Percentiles rank a stretch among this genome's conserved stretches.
phyloP scores from a whole-genome alignment of 257 asterid genomes.

The Solanum gracilifrons region DNA sequence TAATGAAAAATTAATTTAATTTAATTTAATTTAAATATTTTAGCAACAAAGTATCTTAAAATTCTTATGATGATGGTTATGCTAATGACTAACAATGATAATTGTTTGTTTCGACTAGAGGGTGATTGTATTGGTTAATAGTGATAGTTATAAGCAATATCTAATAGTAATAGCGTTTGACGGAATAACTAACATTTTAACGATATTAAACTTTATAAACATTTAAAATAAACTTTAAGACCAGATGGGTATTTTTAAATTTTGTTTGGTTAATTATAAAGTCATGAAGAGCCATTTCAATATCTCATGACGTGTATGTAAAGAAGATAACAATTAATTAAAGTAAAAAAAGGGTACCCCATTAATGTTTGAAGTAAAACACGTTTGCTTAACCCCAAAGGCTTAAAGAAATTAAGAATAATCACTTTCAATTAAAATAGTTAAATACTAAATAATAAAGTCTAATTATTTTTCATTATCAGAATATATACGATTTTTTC shows the following conservation, averaged over 20 bases:
- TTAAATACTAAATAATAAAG: neutral
- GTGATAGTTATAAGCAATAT: neutral
- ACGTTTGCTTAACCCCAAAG: neutral
- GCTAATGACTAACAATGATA: neutral
- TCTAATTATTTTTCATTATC: neutral
- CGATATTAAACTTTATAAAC: neutral
- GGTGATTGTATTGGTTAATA: neutral
- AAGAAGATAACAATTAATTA: neutral
- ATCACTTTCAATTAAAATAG: neutral
- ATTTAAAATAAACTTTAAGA: neutral
- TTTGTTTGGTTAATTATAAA: neutral
- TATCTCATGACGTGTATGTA: neutral
- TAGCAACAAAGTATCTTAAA: neutral
- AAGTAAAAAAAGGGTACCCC: neutral
- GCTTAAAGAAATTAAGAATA: neutral
- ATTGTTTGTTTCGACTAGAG: neutral
- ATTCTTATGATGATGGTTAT: neutral
- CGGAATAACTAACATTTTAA: neutral
- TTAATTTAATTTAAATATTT: neutral
- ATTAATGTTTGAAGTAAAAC: neutral
- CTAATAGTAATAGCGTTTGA: neutral
- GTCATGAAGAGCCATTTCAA: neutral
- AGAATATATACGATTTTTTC: neutral
- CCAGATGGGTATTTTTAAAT: neutral
- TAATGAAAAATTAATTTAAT: neutral